A percentile compares a stretch with the other conserved stretches of the same genome.
These are phyloP conservation scores for Heliocybe sulcata DNA, from an alignment of 1,284 basidiomycete species.

Conservation along the genomic window DNA sequence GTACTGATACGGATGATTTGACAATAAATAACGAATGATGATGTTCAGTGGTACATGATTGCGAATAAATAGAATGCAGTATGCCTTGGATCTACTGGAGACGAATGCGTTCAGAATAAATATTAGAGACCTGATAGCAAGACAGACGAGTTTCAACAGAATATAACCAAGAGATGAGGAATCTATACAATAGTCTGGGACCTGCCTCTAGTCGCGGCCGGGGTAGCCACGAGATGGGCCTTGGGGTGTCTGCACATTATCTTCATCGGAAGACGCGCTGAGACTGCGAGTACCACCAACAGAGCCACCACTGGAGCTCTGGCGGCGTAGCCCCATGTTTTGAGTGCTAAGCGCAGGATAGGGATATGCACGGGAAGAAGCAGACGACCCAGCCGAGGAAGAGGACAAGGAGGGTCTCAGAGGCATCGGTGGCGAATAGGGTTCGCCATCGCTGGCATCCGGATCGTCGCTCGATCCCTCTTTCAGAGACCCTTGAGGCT, in stretches of 20 bases:
- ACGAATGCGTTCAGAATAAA: neutral
- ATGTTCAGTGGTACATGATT: neutral
- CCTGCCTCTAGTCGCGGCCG: neutral
- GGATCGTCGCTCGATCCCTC: neutral
- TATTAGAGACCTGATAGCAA: neutral
- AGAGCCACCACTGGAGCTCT: neutral
- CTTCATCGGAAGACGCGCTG: neutral
- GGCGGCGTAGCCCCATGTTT: neutral
- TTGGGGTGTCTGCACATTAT: neutral
- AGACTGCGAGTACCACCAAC: neutral
- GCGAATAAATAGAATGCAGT: neutral
- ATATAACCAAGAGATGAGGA: neutral
- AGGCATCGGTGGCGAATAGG: neutral
- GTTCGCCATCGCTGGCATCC: neutral
- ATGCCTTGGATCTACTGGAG: neutral
- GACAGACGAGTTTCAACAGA: neutral
- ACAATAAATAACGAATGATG: neutral
- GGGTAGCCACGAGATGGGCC: neutral
- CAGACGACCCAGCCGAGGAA: neutral
- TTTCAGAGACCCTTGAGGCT: slow-evolving; percentile 7
- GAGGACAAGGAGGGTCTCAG: neutral
- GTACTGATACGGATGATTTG: neutral
- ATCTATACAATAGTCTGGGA: neutral
- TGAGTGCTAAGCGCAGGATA: neutral
- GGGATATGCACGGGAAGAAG: neutral